These are phyloP conservation scores for Geotrichum ghanense DNA, from an alignment of 805 yeast species.

Conservation along the genomic window DNA sequence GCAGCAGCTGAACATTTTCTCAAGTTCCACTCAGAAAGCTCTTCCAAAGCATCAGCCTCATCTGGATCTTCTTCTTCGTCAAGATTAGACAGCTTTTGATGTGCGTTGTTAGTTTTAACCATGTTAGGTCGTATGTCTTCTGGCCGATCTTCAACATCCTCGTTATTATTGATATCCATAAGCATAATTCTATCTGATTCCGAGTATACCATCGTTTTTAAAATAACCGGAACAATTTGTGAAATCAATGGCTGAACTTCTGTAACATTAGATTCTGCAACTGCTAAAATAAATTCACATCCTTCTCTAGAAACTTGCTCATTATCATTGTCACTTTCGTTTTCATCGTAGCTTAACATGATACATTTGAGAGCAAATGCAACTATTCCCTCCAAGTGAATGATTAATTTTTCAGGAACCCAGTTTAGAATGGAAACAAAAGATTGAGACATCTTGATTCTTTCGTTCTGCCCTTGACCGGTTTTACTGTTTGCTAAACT, in stretches of 20 bases:
- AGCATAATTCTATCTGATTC: slow-evolving; percentile 64
- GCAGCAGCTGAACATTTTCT: slow-evolving; percentile 94
- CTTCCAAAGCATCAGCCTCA: slow-evolving; percentile 60
- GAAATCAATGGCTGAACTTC: slow-evolving; percentile 48
- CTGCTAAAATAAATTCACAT: slow-evolving; percentile 75
- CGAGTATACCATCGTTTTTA: slow-evolving; percentile 77
- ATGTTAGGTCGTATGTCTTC: slow-evolving; percentile 81
- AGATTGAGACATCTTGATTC: slow-evolving; percentile 66
- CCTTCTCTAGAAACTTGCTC: slow-evolving; percentile 83
- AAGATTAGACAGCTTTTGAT: slow-evolving; percentile 30
- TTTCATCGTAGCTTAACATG: slow-evolving; percentile 32
- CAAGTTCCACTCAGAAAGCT: slow-evolving; percentile 73
- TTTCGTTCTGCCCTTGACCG: slow-evolving; percentile 34
- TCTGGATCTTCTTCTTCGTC: slow-evolving; percentile 58
- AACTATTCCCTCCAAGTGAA: slow-evolving; percentile 79
- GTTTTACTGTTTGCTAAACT: slow-evolving; percentile 51
- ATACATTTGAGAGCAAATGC: slow-evolving; percentile 74
- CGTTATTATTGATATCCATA: slow-evolving; percentile 59
- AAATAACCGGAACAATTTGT: slow-evolving; percentile 61
- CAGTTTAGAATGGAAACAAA: slow-evolving; percentile 61
- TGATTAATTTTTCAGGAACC: slow-evolving; percentile 67
- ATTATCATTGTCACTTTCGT: no score
- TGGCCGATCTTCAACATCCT: slow-evolving; percentile 64
- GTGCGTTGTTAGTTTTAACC: slow-evolving; percentile 49
- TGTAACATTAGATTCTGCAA: slow-evolving; percentile 54